These are phyloP conservation scores for Botrytis fragariae DNA, from an alignment of 2,329 filamentous ascomycete genomes.

Conservation along the genomic window DNA sequence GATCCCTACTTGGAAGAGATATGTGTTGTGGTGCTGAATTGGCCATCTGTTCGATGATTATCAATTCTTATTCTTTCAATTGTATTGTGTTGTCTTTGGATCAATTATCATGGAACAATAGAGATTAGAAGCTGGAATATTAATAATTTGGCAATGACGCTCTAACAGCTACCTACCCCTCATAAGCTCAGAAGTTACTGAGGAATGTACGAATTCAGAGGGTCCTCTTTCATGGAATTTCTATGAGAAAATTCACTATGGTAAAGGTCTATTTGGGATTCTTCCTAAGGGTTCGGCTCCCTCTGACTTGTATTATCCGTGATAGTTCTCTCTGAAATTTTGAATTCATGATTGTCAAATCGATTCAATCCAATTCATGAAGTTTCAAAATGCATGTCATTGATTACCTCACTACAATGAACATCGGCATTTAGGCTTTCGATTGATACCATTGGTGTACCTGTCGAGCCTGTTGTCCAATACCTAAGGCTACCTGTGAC, in stretches of 20 bases:
- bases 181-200: not conserved
- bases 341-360: not conserved
- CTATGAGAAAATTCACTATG: not conserved
- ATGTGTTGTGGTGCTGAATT: not conserved
- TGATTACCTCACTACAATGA: not conserved
- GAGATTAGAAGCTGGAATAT: not conserved
- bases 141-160: not conserved
- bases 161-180: slow-evolving; percentile 2
- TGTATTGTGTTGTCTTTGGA: not conserved
- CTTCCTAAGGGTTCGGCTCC: not conserved
- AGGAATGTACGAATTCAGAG: not conserved
- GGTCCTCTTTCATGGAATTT: not conserved
- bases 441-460: not conserved
- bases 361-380: not conserved
- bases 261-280: not conserved
- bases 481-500: not conserved
- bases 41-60: not conserved
- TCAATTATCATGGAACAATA: not conserved
- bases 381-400: not conserved
- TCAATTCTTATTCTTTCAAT: not conserved
- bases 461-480: not conserved
- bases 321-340: not conserved
- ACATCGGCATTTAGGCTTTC: not conserved
- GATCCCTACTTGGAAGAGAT: slow-evolving; percentile 9
- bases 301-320: not conserved